Evolutionary conservation across 441 rosid genomes (phyloP).

Genomic region (Populus hybrid): DNA sequence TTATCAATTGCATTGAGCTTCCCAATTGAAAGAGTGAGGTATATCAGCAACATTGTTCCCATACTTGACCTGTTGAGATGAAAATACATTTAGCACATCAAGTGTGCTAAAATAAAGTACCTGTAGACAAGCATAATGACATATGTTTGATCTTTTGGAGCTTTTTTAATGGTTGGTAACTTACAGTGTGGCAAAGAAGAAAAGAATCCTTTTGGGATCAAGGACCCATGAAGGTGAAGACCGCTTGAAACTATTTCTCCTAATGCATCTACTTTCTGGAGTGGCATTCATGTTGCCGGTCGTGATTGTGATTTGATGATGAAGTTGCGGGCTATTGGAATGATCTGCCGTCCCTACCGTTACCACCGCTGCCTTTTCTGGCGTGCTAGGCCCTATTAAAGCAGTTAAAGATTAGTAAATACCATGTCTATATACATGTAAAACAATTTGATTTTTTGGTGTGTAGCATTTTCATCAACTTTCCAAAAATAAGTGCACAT

Average conservation of each 20-base stretch:
- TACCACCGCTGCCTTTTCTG: constrained; percentile 38
- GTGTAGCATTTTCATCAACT: constrained; percentile 4
- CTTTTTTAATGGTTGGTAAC: constrained; percentile 10
- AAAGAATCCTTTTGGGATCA: constrained; percentile 82
- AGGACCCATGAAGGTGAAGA: constrained; percentile 50
- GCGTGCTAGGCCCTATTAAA: constrained; percentile 46
- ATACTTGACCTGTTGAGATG: constrained; percentile 71
- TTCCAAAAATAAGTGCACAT: constrained; percentile 10
- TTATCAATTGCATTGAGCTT: constrained; percentile 22
- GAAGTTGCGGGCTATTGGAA: constrained; percentile 35
- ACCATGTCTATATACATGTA: not conserved
- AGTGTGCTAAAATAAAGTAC: not conserved
- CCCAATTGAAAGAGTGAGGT: constrained; percentile 69
- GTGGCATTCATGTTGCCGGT: constrained; percentile 39
- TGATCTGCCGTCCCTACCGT: constrained; percentile 32
- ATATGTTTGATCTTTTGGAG: not conserved
- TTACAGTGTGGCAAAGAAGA: constrained; percentile 89
- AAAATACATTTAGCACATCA: too few species aligned
- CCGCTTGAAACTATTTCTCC: constrained; percentile 72
- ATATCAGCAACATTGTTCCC: constrained; percentile 84
- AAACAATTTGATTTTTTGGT: not conserved
- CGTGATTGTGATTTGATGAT: constrained; percentile 73
- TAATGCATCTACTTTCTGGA: constrained; percentile 41
- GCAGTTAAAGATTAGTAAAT: constrained; percentile 10
- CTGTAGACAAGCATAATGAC: not conserved